phyloP scores from a whole-genome alignment of 192 early-diverging fungal species.

The Radiomyces spectabilis region DNA sequence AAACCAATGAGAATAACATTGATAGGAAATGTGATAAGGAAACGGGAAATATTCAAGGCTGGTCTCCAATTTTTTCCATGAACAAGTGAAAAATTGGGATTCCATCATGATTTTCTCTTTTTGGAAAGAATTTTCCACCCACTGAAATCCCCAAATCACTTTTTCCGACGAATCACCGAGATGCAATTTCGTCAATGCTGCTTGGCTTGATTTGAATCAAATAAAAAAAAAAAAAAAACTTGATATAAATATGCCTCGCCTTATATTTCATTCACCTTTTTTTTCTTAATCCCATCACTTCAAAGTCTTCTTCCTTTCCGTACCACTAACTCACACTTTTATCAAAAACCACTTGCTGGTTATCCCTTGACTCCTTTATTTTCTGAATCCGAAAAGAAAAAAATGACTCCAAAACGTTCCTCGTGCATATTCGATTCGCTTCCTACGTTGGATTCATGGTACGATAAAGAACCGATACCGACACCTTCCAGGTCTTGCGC shows the following conservation, averaged over 20 bases:
- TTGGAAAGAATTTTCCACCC: background rate
- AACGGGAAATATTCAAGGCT: background rate
- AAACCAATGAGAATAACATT: background rate
- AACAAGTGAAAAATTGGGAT: background rate
- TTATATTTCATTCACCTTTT: background rate
- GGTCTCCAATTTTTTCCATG: background rate
- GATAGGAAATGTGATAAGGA: too few relatives aligned
- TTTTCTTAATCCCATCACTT: background rate
- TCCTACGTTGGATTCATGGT: constrained; percentile 17
- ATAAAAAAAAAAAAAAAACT: background rate
- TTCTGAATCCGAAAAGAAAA: too few relatives aligned
- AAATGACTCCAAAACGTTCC: too few relatives aligned
- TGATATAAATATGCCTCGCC: background rate
- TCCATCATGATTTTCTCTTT: too few relatives aligned
- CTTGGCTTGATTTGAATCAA: background rate
- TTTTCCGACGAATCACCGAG: background rate
- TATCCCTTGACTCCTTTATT: too few relatives aligned
- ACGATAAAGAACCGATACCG: background rate
- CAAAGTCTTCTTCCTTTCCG: background rate
- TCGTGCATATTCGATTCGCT: constrained; percentile 9
- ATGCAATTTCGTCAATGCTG: background rate
- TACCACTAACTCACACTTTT: too few relatives aligned
- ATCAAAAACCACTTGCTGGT: too few relatives aligned
- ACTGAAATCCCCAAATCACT: background rate
- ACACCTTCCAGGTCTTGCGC: background rate